Base-by-base conservation (phyloP, 352 stramenopile species). In the Phytophthora megakarya region DNA sequence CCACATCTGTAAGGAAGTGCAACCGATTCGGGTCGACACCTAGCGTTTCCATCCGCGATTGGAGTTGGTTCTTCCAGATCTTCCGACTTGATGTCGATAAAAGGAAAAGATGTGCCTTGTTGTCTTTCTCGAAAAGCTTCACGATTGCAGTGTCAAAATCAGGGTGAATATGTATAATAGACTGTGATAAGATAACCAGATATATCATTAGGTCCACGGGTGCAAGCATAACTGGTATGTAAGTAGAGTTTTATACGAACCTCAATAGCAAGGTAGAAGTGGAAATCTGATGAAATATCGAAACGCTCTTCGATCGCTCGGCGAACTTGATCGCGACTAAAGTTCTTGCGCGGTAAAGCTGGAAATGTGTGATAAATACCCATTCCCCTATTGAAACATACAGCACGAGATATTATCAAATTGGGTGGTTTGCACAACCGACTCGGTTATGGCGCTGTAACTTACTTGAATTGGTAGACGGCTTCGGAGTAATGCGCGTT, bases 131-230 rank as follows among this genome's bases (percentile, higher is more conserved):
- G 0, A 92, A 58, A 28, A 94, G 78, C 16, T 66, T 74, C 5
- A 45, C 45, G 18, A 94, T 38, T 3, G 72, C 78, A 15, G 57
- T 45, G 38, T 91, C 83, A 57, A 92, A 92, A 59, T 94, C 83
- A 0, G 83, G 78, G 28, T 94, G 85, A 23, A 91, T 74, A 44
- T 88, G 69, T n/a, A 89, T 70, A 40, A 94, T 80, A 1, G 80
- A 86, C 85, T 93, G 60, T n/a, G 10, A 38, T 39, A 55, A 49
- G 28, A 37, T n/a, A n/a, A n/a, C n/a, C n/a, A n/a, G n/a, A n/a
- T n/a, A n/a, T n/a, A n/a, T n/a, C n/a, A n/a, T n/a, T n/a, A n/a
- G n/a, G n/a, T n/a, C n/a, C n/a, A n/a, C n/a, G n/a, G n/a, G n/a
- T n/a, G 32, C 33, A 38, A 18, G 25, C 22, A 28, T 8, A 46